phyloP scores from a whole-genome alignment of 2,329 filamentous ascomycete genomes.

The Curvularia spicifera region DNA sequence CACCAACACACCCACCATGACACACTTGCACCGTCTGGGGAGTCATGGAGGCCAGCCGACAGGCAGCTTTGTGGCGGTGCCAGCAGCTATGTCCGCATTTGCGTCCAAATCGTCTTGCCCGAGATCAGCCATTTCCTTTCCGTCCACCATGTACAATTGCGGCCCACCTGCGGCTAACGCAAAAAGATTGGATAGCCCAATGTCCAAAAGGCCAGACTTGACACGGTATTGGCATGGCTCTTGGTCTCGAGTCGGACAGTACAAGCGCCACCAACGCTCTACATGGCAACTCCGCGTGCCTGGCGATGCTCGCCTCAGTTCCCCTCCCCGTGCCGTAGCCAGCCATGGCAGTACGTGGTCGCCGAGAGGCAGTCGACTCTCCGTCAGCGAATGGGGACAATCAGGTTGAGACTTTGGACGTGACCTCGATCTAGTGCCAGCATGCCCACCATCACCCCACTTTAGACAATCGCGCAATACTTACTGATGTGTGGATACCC shows the following conservation, averaged over 20 bases:
- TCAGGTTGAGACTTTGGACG: constrained; percentile 15
- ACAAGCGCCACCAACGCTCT: constrained; percentile 41
- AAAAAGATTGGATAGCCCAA: constrained; percentile 34
- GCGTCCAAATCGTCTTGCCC: constrained; percentile 28
- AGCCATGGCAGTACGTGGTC: constrained; percentile 12
- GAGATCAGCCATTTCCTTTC: constrained; percentile 25
- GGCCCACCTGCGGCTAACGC: constrained; percentile 24
- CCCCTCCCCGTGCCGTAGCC: constrained; percentile 21
- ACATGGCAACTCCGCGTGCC: constrained; percentile 25
- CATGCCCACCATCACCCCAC: constrained; percentile 6
- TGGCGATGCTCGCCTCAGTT: constrained; percentile 25
- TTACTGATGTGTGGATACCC: constrained; percentile 34
- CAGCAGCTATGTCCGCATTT: constrained; percentile 24
- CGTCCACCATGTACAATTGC: constrained; percentile 26
- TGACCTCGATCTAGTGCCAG: constrained; percentile 4
- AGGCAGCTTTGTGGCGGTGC: constrained; percentile 34
- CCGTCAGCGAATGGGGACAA: constrained; percentile 4
- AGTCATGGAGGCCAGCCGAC: constrained; percentile 15
- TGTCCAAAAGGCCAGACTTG: constrained; percentile 29
- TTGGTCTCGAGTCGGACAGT: constrained; percentile 32
- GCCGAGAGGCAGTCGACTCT: constrained; percentile 11
- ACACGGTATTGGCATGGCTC: constrained; percentile 32
- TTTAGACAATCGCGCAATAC: constrained; percentile 30
- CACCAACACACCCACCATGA: constrained; percentile 20
- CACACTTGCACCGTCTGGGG: constrained; percentile 17